phyloP scores from a whole-genome alignment of 441 rosid species.

The Aleurites moluccanus region DNA sequence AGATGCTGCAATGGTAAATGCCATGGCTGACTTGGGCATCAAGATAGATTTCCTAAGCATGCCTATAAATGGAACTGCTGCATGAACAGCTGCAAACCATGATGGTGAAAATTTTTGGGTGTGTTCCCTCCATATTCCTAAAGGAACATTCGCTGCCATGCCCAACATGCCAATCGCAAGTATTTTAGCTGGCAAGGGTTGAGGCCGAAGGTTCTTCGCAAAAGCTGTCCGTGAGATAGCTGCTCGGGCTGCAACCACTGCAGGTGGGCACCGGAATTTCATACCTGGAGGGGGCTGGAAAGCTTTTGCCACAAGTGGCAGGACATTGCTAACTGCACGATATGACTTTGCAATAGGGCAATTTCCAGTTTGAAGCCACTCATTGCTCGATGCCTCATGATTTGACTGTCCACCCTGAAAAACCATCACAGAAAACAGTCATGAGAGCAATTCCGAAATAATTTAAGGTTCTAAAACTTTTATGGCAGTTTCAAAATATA shows the following conservation, averaged over 20 bases:
- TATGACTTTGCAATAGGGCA: conserved; percentile 87
- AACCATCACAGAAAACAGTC: conserved; percentile 21
- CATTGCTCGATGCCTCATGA: conserved; percentile 71
- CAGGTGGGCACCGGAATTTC: conserved; percentile 71
- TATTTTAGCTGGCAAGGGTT: conserved; percentile 74
- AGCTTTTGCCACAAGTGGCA: conserved; percentile 71
- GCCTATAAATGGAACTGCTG: conserved; percentile 84
- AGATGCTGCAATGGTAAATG: conserved; percentile 74
- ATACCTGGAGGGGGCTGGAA: conserved; percentile 67
- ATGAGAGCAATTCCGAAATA: conserved; percentile 1
- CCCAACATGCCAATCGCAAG: conserved; percentile 76
- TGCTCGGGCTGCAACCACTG: conserved; percentile 78
- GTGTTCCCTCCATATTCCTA: conserved; percentile 87
- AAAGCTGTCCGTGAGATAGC: conserved; percentile 68
- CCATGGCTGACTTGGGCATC: conserved; percentile 93
- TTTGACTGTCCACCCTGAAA: conserved; percentile 63
- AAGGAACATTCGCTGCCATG: conserved; percentile 81
- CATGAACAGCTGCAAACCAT: conserved; percentile 82
- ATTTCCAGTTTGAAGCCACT: conserved; percentile 74
- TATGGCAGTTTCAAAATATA: background rate
- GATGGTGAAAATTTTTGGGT: conserved; percentile 66
- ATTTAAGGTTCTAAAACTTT: conserved; percentile 1
- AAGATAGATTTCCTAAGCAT: conserved; percentile 81
- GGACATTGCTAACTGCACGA: conserved; percentile 63
- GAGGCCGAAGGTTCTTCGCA: conserved; percentile 79